Base-by-base conservation (phyloP, 371 early-diverging fungal species). In the Mortierella sp. region DNA sequence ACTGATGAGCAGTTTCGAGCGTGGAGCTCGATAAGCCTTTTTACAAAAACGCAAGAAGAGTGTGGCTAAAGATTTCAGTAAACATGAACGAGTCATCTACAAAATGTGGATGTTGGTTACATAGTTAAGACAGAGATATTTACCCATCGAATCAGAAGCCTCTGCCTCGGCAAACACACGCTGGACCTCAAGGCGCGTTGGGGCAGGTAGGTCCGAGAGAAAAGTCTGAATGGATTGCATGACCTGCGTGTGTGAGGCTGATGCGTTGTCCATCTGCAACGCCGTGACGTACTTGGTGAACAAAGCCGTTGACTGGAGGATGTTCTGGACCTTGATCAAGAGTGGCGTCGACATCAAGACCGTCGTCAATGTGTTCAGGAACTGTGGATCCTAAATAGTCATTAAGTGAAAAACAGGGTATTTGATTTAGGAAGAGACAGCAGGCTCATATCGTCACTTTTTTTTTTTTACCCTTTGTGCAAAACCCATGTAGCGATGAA, bases 191-290 rank as follows among this genome's bases (percentile, higher is more conserved):
- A 67, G 60, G n/a, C 72, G 70, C 2, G 72, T 79, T 4, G 52
- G 26, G 19, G 73, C 75, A 11, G 70, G 64, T 23, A 69, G 59
- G 15, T 52, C 28, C 17, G 64, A 60, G 11, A 80, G 56, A 47
- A 80, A 80, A n/a, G 28, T 55, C 34, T 80, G 75, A 28, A 80
- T 63, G 14, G 70, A 59, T 50, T 59, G 67, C 81, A 81, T 80
- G 27, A 80, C 81, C 37, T 79, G 70, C 6, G 64, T 64, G 59
- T 80, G 81, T 17, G 79, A 79, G 11, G 81, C 81, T 0, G 79
- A 79, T 30, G 56, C 70, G 46, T 79, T 70, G 56, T 80, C 81
- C 47, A 80, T 52, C 63, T 79, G 64, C 43, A 80, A 58, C 2
- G 81, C 79, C 30, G 46, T 30, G 24, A 80, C 56, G 46, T 80